A percentile compares a stretch with the other conserved stretches of the same genome.
Evolutionary conservation across 345 rosid genomes (phyloP).

Genomic region (Eucalyptus sp.): DNA sequence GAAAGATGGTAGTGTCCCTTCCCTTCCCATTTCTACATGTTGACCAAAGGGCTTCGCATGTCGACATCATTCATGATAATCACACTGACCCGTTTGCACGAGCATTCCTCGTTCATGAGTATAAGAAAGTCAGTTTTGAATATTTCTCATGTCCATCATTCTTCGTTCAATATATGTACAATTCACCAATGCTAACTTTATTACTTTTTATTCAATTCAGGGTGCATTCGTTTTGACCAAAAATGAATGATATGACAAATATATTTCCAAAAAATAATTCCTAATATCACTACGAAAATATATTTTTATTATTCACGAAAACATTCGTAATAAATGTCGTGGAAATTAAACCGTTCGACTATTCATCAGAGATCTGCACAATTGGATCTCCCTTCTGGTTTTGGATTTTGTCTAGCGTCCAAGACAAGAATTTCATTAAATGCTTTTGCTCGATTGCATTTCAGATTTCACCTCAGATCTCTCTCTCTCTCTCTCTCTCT

Average conservation of each 20-base stretch:
- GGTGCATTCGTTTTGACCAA: accelerated
- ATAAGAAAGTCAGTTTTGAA: too few relatives aligned
- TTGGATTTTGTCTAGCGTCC: not conserved
- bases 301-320: not conserved
- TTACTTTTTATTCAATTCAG: not conserved
- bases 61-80: not conserved
- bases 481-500: not conserved
- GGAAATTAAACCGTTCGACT: not conserved
- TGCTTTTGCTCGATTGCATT: not conserved
- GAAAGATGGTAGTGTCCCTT: not conserved
- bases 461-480: not conserved
- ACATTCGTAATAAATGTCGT: not conserved
- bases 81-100: too few relatives aligned
- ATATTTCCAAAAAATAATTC: too few relatives aligned
- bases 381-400: not conserved
- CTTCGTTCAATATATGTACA: too few relatives aligned
- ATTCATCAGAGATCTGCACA: not conserved
- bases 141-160: too few relatives aligned
- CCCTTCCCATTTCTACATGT: not conserved
- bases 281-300: accelerated
- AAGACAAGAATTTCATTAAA: not conserved
- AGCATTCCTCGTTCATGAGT: too few relatives aligned
- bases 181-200: too few relatives aligned
- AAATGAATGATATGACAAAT: too few relatives aligned
- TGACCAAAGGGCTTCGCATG: not conserved